Conservation (phyloP, 257 asterid genomes). For the Rehmannia glutinosa region DNA sequence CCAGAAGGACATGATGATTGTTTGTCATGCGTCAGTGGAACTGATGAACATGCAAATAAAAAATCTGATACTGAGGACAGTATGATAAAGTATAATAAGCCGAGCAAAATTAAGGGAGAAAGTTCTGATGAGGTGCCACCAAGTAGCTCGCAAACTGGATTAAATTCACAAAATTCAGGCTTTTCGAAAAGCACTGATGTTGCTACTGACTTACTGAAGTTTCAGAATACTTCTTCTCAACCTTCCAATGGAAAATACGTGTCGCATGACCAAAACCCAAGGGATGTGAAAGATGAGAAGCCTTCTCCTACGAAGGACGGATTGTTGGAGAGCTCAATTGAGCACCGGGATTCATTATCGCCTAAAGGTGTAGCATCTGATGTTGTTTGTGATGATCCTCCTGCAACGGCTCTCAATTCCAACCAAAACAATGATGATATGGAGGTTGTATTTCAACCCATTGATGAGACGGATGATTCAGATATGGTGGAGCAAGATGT, state of each 20-base stretch:
- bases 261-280: constrained; percentile 14
- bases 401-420: constrained; percentile 18
- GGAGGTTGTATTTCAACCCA: constrained; percentile 40
- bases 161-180: constrained; percentile 23
- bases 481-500: constrained; percentile 93
- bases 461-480: constrained; percentile 64
- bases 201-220: constrained; percentile 26
- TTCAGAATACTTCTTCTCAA: constrained; percentile 23
- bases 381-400: constrained; percentile 29
- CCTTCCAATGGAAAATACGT: constrained; percentile 23
- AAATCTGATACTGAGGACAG: constrained; percentile 31
- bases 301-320: constrained; percentile 23
- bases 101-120: constrained; percentile 23
- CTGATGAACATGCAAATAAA: constrained; percentile 32
- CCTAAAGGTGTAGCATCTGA: constrained; percentile 30
- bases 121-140: constrained; percentile 29
- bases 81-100: constrained; percentile 25
- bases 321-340: constrained; percentile 30
- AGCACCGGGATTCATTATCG: constrained; percentile 24
- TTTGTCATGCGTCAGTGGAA: constrained; percentile 49
- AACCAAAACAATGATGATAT: constrained; percentile 39
- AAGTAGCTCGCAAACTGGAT: constrained; percentile 24
- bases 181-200: constrained; percentile 21
- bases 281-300: constrained; percentile 25
- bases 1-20: constrained; percentile 52